These are phyloP conservation scores for Tephrocybe sp. DNA, from an alignment of 768 basidiomycete species.

Conservation along the genomic window DNA sequence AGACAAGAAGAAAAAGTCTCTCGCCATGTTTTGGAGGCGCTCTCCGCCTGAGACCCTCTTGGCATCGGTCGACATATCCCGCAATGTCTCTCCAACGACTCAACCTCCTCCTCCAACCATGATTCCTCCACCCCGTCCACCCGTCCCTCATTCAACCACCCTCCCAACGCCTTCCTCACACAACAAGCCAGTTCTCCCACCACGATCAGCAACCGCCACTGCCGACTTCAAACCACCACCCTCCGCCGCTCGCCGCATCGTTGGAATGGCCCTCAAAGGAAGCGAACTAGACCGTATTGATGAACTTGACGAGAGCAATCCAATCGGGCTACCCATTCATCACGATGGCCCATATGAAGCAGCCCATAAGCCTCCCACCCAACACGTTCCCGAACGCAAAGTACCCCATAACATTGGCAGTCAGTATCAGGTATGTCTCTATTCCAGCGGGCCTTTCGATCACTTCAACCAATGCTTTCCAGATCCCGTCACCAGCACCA, in stretches of 20 bases:
- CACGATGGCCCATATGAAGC: constrained; percentile 79
- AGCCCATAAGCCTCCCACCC: constrained; percentile 32
- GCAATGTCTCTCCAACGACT: constrained; percentile 9
- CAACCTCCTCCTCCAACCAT: constrained; percentile 5
- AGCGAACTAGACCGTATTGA: constrained; percentile 67
- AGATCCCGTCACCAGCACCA: background rate
- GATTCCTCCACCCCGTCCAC: constrained; percentile 12
- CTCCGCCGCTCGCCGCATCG: constrained; percentile 11
- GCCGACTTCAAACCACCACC: constrained; percentile 19
- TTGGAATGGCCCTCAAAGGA: constrained; percentile 15
- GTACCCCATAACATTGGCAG: constrained; percentile 24
- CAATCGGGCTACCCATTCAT: constrained; percentile 60
- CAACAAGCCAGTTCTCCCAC: constrained; percentile 20
- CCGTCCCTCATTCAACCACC: constrained; percentile 17
- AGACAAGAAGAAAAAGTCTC: constrained; percentile 11
- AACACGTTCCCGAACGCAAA: constrained; percentile 15
- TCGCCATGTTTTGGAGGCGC: constrained; percentile 20
- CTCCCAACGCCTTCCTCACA: constrained; percentile 13
- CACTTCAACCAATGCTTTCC: constrained; percentile 6
- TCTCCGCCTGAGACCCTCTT: constrained; percentile 14
- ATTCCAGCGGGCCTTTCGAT: background rate
- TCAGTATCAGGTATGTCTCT: constrained; percentile 14
- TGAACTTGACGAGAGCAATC: constrained; percentile 74
- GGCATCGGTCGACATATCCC: constrained; percentile 8
- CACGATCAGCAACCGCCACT: constrained; percentile 22